phyloP scores from a whole-genome alignment of 495 filamentous ascomycete species.

The Pseudotulostoma volvatum region DNA sequence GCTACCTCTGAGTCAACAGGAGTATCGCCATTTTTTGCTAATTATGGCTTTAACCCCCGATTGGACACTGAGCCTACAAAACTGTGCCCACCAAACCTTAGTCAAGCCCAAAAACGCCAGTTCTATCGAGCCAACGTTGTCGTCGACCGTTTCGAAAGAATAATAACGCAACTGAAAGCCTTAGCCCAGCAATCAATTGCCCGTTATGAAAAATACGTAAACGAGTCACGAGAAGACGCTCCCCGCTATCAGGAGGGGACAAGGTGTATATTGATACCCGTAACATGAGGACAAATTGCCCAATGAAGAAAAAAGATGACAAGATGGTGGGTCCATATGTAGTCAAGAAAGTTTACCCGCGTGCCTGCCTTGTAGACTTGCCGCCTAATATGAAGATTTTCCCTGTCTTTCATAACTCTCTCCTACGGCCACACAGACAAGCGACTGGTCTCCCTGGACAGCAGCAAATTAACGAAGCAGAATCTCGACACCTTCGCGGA shows the following conservation, averaged over 20 bases:
- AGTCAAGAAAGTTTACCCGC: background rate
- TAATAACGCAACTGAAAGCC: background rate
- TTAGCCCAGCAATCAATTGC: background rate
- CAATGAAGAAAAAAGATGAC: background rate
- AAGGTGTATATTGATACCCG: conserved; percentile 6
- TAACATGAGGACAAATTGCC: background rate
- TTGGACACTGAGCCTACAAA: background rate
- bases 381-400: background rate
- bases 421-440: background rate
- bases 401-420: background rate
- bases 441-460: background rate
- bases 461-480: background rate
- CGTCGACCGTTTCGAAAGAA: background rate
- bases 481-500: background rate
- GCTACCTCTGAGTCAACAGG: background rate
- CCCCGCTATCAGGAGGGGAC: conserved; percentile 1
- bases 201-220: background rate
- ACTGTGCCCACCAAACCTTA: background rate
- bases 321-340: background rate
- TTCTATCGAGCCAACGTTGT: background rate
- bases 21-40: background rate
- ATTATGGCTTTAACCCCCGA: background rate
- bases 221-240: background rate
- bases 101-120: background rate
- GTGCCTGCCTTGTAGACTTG: background rate